A percentile compares a stretch with the other conserved stretches of the same genome.
Evolutionary conservation across 305 asterid genomes (phyloP).

Genomic region (Salvia sclarea): DNA sequence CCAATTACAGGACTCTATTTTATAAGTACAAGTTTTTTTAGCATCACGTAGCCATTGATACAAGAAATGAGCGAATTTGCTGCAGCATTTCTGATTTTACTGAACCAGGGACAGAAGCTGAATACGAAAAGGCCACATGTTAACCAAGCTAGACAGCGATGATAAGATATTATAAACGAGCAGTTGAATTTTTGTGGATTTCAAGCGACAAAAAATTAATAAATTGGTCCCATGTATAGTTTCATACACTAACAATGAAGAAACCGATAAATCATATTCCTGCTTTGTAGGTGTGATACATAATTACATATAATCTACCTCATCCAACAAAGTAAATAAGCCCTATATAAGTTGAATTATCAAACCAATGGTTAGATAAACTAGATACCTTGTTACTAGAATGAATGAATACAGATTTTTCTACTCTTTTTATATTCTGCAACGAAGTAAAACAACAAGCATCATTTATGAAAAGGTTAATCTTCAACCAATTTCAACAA

Average conservation of each 20-base stretch:
- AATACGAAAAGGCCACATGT: constrained; percentile 10
- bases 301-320: not conserved
- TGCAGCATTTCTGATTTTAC: constrained; percentile 73
- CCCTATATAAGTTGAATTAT: not conserved
- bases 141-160: not conserved
- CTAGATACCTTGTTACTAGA: not conserved
- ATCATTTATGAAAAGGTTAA: not conserved
- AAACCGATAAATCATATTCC: not conserved
- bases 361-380: not conserved
- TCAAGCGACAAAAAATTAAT: not conserved
- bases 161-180: not conserved
- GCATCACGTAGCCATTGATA: constrained; percentile 48
- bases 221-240: not conserved
- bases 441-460: not conserved
- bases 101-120: constrained; percentile 72
- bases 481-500: not conserved
- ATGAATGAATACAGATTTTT: not conserved
- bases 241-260: not conserved
- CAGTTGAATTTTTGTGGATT: not conserved
- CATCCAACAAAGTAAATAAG: not conserved
- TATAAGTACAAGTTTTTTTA: constrained; percentile 2
- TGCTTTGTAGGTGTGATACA: not conserved
- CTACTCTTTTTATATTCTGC: not conserved
- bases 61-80: constrained; percentile 57
- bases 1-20: not conserved